phyloP scores from a whole-genome alignment of 2,329 filamentous ascomycete species.

The Aureobasidium sp. region DNA sequence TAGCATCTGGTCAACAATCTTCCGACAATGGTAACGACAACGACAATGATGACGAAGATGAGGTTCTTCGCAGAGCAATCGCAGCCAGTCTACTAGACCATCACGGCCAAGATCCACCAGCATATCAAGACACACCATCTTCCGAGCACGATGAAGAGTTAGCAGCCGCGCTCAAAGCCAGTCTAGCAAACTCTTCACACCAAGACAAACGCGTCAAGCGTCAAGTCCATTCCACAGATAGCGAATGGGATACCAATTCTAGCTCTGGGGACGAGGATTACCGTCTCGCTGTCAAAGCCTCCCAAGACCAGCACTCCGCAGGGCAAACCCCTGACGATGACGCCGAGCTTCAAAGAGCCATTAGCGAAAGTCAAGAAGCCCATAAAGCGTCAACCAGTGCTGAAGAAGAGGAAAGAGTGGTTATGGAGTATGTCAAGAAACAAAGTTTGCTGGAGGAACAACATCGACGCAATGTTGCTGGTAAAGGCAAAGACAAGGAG shows the following conservation, averaged over 20 bases:
- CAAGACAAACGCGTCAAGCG: background rate
- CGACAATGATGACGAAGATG: conserved; percentile 27
- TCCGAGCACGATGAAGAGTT: conserved; percentile 21
- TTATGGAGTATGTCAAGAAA: conserved; percentile 69
- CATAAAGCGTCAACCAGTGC: conserved; percentile 22
- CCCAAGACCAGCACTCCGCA: background rate
- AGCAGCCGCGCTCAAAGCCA: conserved; percentile 28
- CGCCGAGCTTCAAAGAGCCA: conserved; percentile 23
- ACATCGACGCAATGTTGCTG: conserved; percentile 24
- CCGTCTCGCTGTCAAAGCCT: conserved; percentile 2
- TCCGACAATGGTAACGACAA: background rate
- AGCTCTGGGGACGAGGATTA: conserved; percentile 21
- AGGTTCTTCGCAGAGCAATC: conserved; percentile 39
- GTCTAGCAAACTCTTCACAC: conserved; percentile 16
- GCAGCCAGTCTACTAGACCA: conserved; percentile 37
- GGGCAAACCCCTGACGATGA: conserved; percentile 26
- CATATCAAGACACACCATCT: background rate
- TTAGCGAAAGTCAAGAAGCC: conserved; percentile 25
- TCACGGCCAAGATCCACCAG: background rate
- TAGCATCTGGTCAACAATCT: conserved; percentile 24
- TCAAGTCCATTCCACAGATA: background rate
- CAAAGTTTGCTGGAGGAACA: conserved; percentile 65
- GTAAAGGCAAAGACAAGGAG: conserved; percentile 27
- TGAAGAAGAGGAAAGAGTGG: conserved; percentile 60
- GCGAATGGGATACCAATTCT: background rate